Conservation (phyloP, 2,329 filamentous ascomycete genomes). For the Hymenoscyphus salicellus region DNA sequence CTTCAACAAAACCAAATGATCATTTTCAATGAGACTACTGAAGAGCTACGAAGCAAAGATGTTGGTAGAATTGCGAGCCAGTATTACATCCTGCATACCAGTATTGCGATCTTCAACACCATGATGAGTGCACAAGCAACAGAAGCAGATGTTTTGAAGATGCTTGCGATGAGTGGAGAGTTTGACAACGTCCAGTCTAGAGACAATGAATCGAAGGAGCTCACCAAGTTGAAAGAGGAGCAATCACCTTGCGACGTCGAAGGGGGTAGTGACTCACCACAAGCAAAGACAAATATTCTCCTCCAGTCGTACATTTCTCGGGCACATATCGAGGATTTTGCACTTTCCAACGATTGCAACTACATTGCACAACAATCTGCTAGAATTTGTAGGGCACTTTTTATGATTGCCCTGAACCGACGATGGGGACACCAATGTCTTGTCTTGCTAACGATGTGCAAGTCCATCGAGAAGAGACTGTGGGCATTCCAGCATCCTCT, state of each 20-base stretch:
- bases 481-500: conserved; percentile 96
- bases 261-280: conserved; percentile 64
- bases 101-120: conserved; percentile 91
- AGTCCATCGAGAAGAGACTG: conserved; percentile 93
- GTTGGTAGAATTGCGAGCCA: conserved; percentile 96
- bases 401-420: conserved; percentile 95
- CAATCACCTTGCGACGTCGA: conserved; percentile 73
- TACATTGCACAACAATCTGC: conserved; percentile 96
- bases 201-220: conserved; percentile 84
- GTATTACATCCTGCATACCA: conserved; percentile 91
- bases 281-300: conserved; percentile 93
- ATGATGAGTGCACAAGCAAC: conserved; percentile 85
- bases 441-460: conserved; percentile 85
- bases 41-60: conserved; percentile 90
- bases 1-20: conserved; percentile 97
- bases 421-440: conserved; percentile 95
- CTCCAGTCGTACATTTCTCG: conserved; percentile 92
- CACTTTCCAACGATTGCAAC: conserved; percentile 83
- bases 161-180: conserved; percentile 97
- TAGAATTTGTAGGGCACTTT: conserved; percentile 88
- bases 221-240: conserved; percentile 70
- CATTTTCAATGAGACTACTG: conserved; percentile 92
- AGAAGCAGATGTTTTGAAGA: conserved; percentile 88
- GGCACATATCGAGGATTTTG: conserved; percentile 87
- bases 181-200: conserved; percentile 95